phyloP scores from a whole-genome alignment of 345 rosid species.

The Psidium friedrichsthalianum region DNA sequence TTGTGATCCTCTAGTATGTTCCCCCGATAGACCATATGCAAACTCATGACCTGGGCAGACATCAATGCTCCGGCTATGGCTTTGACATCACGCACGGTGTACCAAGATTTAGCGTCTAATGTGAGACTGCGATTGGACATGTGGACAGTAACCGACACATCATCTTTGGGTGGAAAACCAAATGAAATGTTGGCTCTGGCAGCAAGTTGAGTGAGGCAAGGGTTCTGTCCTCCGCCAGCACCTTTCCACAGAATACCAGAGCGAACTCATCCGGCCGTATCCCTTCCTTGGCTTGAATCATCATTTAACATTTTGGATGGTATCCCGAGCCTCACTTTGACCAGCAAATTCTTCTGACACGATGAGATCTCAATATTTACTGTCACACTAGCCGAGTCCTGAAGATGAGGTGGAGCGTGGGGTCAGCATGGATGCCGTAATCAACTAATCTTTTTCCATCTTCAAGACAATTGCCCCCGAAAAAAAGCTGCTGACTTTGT shows the following conservation, averaged over 20 bases:
- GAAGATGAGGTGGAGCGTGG: background rate
- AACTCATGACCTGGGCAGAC: background rate
- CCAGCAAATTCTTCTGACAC: background rate
- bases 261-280: background rate
- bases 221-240: background rate
- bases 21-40: background rate
- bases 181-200: background rate
- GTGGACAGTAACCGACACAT: background rate
- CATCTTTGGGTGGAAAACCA: background rate
- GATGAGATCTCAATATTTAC: background rate
- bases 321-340: background rate
- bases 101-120: background rate
- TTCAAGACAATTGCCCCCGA: constrained; percentile 8
- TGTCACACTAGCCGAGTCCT: background rate
- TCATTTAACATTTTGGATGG: background rate
- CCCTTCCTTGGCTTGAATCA: background rate
- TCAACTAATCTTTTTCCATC: background rate
- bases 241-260: background rate
- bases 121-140: background rate
- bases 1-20: background rate
- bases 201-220: background rate
- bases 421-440: background rate
- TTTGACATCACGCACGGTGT: background rate
- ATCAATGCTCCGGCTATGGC: background rate
- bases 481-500: constrained; percentile 6